Conservation (phyloP, 805 yeast species). For the Monosporozyma aquatica region DNA sequence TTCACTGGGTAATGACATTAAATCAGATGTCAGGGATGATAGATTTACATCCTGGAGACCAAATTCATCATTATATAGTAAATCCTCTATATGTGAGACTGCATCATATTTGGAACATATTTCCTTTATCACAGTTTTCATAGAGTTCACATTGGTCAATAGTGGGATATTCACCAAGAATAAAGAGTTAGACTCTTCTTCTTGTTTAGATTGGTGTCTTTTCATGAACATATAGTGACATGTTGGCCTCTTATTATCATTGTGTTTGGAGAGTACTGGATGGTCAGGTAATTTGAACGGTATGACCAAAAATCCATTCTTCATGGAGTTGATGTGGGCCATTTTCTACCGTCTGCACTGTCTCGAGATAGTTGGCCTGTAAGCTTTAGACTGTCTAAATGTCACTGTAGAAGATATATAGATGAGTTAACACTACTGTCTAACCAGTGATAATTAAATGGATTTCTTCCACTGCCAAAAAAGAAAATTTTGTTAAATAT, state of each 20-base stretch:
- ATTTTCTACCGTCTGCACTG: neutral
- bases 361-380: too few relatives aligned
- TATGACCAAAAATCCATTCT: conserved; percentile 30
- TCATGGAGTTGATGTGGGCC: conserved; percentile 18
- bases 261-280: conserved; percentile 3
- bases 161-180: conserved; percentile 73
- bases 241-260: conserved; percentile 4
- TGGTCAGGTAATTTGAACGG: conserved; percentile 25
- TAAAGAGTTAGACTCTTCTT: conserved; percentile 43
- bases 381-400: too few relatives aligned
- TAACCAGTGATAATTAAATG: too few relatives aligned
- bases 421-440: too few relatives aligned
- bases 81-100: conserved; percentile 53
- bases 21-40: conserved; percentile 50
- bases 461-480: too few relatives aligned
- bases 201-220: conserved; percentile 46
- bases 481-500: too few relatives aligned
- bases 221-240: conserved; percentile 56
- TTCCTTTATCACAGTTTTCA: conserved; percentile 49
- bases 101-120: conserved; percentile 38
- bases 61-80: conserved; percentile 35
- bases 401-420: too few relatives aligned
- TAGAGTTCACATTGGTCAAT: conserved; percentile 40
- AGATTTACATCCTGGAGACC: conserved; percentile 43
- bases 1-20: conserved; percentile 31